A percentile compares a stretch with the other conserved stretches of the same genome.
Evolutionary conservation across 163 green algal genomes (phyloP).

Genomic region (Chlamydomonas reinhardtii): DNA sequence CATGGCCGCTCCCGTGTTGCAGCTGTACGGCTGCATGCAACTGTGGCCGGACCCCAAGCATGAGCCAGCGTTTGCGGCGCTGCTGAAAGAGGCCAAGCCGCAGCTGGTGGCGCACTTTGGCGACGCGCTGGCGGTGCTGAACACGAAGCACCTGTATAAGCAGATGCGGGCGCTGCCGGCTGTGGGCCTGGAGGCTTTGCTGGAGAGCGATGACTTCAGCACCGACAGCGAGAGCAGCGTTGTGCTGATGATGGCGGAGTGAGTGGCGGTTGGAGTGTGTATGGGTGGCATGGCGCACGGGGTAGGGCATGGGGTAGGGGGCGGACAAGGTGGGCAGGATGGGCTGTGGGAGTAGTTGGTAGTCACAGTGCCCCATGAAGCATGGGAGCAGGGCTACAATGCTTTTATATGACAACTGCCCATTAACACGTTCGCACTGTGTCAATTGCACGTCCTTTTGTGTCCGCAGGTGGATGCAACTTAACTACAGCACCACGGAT

Average conservation of each 20-base stretch:
- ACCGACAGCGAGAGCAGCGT: conserved; percentile 6
- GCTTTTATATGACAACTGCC: no score
- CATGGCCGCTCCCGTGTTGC: neutral
- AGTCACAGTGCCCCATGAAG: no score
- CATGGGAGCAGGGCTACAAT: no score
- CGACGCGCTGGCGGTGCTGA: neutral
- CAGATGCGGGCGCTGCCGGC: neutral
- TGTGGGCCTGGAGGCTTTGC: neutral
- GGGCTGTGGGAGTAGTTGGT: no score
- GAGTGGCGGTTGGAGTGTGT: no score
- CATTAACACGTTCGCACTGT: no score
- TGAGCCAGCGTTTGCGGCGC: neutral
- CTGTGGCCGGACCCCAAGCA: neutral
- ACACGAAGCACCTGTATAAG: neutral
- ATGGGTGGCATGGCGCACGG: no score
- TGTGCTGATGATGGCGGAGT: neutral
- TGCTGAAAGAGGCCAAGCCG: neutral
- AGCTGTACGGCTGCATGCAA: neutral
- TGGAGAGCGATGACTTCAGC: neutral
- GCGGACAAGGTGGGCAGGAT: no score
- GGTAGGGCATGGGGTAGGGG: no score
- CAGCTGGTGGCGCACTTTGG: neutral
- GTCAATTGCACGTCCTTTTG: no score
- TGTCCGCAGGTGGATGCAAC: neutral
- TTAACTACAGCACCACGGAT: neutral